A percentile compares a stretch with the other conserved stretches of the same genome.
Conservation (phyloP, 2,329 filamentous ascomycete genomes). For the Paradendryphiella salina region DNA sequence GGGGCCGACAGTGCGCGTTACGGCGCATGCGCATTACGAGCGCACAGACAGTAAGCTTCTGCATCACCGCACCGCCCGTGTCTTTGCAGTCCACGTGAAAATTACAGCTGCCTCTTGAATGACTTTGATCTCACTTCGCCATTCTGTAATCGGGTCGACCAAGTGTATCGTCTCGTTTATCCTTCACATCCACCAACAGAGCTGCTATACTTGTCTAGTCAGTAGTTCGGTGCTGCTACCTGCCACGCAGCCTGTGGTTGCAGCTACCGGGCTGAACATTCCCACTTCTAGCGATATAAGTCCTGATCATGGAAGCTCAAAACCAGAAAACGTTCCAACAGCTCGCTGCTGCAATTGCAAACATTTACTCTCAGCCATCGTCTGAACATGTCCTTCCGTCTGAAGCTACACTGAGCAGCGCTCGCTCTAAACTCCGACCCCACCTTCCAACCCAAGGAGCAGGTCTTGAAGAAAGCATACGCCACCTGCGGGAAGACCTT, state of each 20-base stretch:
- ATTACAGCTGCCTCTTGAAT: not conserved
- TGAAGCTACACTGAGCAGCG: conserved; percentile 29
- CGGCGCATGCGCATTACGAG: too few relatives aligned
- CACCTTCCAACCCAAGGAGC: conserved; percentile 48
- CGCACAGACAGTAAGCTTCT: too few relatives aligned
- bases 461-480: conserved; percentile 49
- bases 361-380: conserved; percentile 23
- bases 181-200: too few relatives aligned
- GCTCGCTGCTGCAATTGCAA: conserved; percentile 32
- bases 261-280: not conserved
- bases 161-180: too few relatives aligned
- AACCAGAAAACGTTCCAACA: conserved; percentile 18
- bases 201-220: too few relatives aligned
- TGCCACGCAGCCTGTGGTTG: too few relatives aligned
- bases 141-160: not conserved
- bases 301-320: conserved; percentile 16
- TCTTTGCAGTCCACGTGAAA: not conserved
- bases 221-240: too few relatives aligned
- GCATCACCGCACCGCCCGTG: not conserved
- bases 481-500: conserved; percentile 53
- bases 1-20: too few relatives aligned
- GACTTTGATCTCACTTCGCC: too few relatives aligned
- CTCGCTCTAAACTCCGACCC: conserved; percentile 43
- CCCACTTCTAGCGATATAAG: not conserved
- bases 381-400: conserved; percentile 44